Evolutionary conservation across 2,329 filamentous ascomycete species (phyloP), one percentile per base, ranked within the genome.

Genomic region (Colletotrichum siamense): DNA sequence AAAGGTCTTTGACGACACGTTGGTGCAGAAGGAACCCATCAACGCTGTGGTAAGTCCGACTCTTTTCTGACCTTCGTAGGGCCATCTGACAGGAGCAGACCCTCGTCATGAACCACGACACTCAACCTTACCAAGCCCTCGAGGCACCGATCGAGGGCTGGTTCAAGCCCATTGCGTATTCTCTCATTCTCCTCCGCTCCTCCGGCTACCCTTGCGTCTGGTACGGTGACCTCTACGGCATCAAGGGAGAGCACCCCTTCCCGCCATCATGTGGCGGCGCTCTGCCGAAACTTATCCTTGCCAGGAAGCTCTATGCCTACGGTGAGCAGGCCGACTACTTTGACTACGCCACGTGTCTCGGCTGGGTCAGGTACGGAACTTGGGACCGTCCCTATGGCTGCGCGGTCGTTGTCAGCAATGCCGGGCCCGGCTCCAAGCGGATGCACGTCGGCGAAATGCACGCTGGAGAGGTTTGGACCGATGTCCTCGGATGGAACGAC

Each of bases 101-200:
- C 0, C 88, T 95, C 6, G 92, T 95, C 2, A 92, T 91, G 83
- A 95, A 94, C 83, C 94, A 95, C 52, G 94, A 95, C 81, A 95
- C 93, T 0, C 85, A 86, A 74, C 85, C 84, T 0, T 83, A 82
- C 77, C 85, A 86, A 68, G 83, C 84, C 4, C 81, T 86, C 12
- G 77, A 90, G 79, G 91, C 92, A 1, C 90, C 90, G 2, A 90
- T 95, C 55, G 89, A 91, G 71, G 87, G 88, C 30, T 93, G 91
- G 85, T 94, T 95, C 86, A 95, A 95, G 82, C 90, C 93, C 0
- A 87, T 95, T 18, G 94, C 93, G 15, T 95, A 95, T 82, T 86
- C 93, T 1, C 88, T 95, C 61, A 95, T 95, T 71, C 89, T 96
- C 2, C 90, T 95, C 30, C 89, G 92, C 32, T 81, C 86, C 61